A percentile compares a stretch with the other conserved stretches of the same genome.
These are phyloP conservation scores for Chlorencoelia australis DNA, from an alignment of 2,329 filamentous ascomycete genomes.

Conservation along the genomic window DNA sequence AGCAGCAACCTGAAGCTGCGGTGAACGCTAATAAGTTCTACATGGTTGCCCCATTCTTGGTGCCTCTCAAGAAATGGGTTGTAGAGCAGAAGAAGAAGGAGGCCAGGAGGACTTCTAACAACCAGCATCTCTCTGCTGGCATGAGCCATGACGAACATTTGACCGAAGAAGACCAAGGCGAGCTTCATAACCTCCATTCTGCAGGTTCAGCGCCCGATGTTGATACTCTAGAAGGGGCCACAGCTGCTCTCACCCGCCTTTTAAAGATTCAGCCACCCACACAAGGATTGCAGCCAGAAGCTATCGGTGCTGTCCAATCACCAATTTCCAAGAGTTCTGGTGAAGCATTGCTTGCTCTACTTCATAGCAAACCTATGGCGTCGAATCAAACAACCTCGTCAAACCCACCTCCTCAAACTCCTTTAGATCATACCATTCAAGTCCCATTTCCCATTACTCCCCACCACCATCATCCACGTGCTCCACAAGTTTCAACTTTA, in stretches of 20 bases:
- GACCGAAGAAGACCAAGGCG: slow-evolving; percentile 48
- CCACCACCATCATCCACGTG: slow-evolving; percentile 45
- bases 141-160: slow-evolving; percentile 44
- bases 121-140: slow-evolving; percentile 33
- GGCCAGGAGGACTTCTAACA: slow-evolving; percentile 35
- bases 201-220: slow-evolving; percentile 12
- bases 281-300: slow-evolving; percentile 35
- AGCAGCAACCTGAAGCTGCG: slow-evolving; percentile 44
- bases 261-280: slow-evolving; percentile 45
- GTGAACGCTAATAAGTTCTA: slow-evolving; percentile 77
- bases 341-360: slow-evolving; percentile 44
- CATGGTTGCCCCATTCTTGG: slow-evolving; percentile 92
- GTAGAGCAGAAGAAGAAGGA: slow-evolving; percentile 72
- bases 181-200: slow-evolving; percentile 11
- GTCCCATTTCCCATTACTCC: slow-evolving; percentile 46
- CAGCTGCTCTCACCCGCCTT: slow-evolving; percentile 39
- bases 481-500: slow-evolving; percentile 36
- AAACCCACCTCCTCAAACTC: slow-evolving; percentile 36
- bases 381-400: slow-evolving; percentile 9
- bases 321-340: slow-evolving; percentile 25
- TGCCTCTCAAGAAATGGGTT: slow-evolving; percentile 82
- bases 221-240: slow-evolving; percentile 41
- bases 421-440: slow-evolving; percentile 43
- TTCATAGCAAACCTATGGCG: slow-evolving; percentile 28
- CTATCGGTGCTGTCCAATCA: slow-evolving; percentile 7